These are phyloP conservation scores for Xylaria bambusicola DNA, from an alignment of 495 filamentous ascomycete genomes.

Conservation along the genomic window DNA sequence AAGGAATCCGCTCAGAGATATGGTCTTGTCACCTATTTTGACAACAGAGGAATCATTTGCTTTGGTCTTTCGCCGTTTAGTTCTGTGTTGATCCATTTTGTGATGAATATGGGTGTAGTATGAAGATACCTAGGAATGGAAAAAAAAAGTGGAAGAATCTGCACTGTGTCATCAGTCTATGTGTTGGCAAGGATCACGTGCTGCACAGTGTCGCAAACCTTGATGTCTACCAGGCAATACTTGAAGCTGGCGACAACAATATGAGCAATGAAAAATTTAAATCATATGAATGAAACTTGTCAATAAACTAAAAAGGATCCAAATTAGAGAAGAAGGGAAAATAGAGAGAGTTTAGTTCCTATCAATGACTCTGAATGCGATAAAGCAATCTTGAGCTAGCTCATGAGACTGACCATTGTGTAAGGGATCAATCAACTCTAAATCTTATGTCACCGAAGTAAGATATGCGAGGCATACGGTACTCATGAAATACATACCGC, in stretches of 20 bases:
- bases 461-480: too few relatives aligned
- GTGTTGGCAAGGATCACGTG: slow-evolving; percentile 7
- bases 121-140: neutral
- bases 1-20: slow-evolving; percentile 45
- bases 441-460: too few relatives aligned
- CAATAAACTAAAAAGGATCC: too few relatives aligned
- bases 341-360: too few relatives aligned
- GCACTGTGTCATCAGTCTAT: slow-evolving; percentile 6
- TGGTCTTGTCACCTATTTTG: slow-evolving; percentile 41
- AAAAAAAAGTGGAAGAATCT: slow-evolving; percentile 8
- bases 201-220: neutral
- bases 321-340: too few relatives aligned
- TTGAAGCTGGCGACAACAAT: neutral
- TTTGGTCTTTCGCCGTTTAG: slow-evolving; percentile 34
- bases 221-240: neutral
- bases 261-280: too few relatives aligned
- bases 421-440: too few relatives aligned
- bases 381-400: too few relatives aligned
- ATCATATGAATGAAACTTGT: too few relatives aligned
- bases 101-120: slow-evolving; percentile 7
- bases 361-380: too few relatives aligned
- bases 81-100: slow-evolving; percentile 29
- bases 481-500: too few relatives aligned
- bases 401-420: too few relatives aligned
- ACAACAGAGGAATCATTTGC: slow-evolving; percentile 30